Base-by-base conservation (phyloP, 208 protist genomes). In the Blechomonas ayalai region DNA sequence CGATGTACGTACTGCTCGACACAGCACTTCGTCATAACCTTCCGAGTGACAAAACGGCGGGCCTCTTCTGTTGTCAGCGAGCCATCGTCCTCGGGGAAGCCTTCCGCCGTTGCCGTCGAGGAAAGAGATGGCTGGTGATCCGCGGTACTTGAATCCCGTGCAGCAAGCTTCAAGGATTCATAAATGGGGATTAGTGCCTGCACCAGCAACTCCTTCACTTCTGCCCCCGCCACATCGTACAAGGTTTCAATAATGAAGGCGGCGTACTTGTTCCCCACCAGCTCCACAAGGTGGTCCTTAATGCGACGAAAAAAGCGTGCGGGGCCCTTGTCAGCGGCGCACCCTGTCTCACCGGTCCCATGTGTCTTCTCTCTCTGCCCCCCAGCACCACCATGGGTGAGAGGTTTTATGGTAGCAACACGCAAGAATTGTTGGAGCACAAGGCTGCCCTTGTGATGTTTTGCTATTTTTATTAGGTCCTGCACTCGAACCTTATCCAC, bases 1-100 rank as follows among this genome's bases (percentile, higher is more conserved):
- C 86, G 74, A 35, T 91, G 75, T 16, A 82, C 53, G 67, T 92
- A 91, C 52, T 91, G 72, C 69, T 95, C 82, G 20, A 95, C 86
- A 42, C 69, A 88, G 52, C 79, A 91, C 59, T 79, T 82, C n/a
- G 53, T 57, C 49, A 91, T 69, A n/a, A 95, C 77, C 59, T 95
- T 91, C 15, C 66, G 67, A 2, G 71, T 54, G 23, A 90, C 75
- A 47, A 79, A 82, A 20, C 68, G 68, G 34, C 67, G 41, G 43
- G 64, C 56, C 13, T 45, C 27, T 13, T 55, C 29, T 32, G 41
- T 69, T 9, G 39, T 15, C 13, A 18, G 15, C 8, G 22, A 29
- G 8, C 12, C 59, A 38, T 58, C 50, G 12, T 37, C 44, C 9
- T 28, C 37, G 24, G 29, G 49, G 33, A 16, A 32, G 28, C 12